Evolutionary conservation across 2,329 filamentous ascomycete genomes (phyloP).

Genomic region (Purpureocillium lavendulum): DNA sequence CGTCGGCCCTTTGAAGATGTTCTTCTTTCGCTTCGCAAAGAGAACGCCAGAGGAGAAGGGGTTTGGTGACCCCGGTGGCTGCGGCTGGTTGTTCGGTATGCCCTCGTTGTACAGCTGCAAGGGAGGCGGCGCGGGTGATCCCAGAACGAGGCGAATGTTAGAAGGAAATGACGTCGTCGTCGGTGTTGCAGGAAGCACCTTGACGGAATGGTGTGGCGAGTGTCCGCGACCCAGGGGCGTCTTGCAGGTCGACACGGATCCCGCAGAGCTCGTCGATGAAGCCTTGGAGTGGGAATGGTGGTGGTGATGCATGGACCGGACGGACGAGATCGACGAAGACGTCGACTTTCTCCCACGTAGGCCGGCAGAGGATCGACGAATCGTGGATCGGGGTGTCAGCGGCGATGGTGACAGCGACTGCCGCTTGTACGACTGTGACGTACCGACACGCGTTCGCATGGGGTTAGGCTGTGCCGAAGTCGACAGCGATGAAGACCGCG

Average conservation of each 20-base stretch:
- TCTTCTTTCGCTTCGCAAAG: conserved; percentile 76
- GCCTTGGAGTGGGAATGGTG: conserved; percentile 88
- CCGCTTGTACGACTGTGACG: conserved; percentile 48
- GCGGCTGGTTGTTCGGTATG: conserved; percentile 34
- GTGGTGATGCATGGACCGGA: conserved; percentile 83
- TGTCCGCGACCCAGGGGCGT: conserved; percentile 55
- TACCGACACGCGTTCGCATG: conserved; percentile 19
- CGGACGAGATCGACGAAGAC: conserved; percentile 86
- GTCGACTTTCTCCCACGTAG: conserved; percentile 91
- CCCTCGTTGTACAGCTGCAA: conserved; percentile 50
- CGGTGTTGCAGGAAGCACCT: conserved; percentile 88
- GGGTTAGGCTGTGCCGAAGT: conserved; percentile 18
- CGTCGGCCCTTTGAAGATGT: conserved; percentile 73
- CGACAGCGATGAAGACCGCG: conserved; percentile 11
- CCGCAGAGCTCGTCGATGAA: conserved; percentile 80
- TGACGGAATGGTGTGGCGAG: conserved; percentile 83
- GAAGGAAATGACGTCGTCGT: conserved; percentile 68
- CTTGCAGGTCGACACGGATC: conserved; percentile 62
- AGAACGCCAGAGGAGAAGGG: conserved; percentile 57
- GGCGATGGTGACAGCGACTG: conserved; percentile 82
- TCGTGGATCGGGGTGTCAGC: conserved; percentile 77
- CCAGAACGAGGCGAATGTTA: conserved; percentile 74
- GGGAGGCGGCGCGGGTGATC: conserved; percentile 41
- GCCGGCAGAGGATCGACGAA: conserved; percentile 74
- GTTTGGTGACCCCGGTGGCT: conserved; percentile 45